Conservation (phyloP, 2,329 filamentous ascomycete species). For the Juglanconis juglandina region DNA sequence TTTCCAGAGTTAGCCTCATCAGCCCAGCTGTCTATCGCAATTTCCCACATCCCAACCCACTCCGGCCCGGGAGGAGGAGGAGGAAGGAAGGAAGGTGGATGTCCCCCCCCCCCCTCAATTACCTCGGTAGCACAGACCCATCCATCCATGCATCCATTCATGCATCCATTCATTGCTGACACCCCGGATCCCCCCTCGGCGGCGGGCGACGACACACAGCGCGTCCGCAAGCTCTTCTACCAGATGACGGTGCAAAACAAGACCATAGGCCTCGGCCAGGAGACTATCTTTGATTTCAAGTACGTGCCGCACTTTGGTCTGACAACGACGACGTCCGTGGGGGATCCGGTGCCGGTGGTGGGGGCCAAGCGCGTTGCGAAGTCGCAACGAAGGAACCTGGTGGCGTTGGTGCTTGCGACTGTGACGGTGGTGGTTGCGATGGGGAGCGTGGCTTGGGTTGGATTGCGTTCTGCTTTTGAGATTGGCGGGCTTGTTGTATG, state of each 20-base stretch:
- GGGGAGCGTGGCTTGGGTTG: constrained; percentile 26
- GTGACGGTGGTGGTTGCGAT: constrained; percentile 26
- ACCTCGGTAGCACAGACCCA: too few relatives aligned
- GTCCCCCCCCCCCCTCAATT: too few relatives aligned
- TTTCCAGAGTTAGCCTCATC: too few relatives aligned
- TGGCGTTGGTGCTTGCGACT: constrained; percentile 39
- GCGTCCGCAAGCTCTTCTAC: constrained; percentile 35
- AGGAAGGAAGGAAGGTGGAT: too few relatives aligned
- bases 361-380: constrained; percentile 24
- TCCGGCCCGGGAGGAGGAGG: too few relatives aligned
- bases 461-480: constrained; percentile 16
- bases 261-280: constrained; percentile 52
- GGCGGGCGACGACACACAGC: constrained; percentile 17
- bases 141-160: not conserved
- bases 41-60: too few relatives aligned
- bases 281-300: constrained; percentile 67
- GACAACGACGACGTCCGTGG: constrained; percentile 26
- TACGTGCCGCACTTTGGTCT: constrained; percentile 53
- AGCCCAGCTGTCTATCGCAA: too few relatives aligned
- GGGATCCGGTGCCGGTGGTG: not conserved
- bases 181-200: not conserved
- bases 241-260: constrained; percentile 60
- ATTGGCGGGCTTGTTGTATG: not conserved
- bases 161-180: not conserved
- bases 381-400: constrained; percentile 46